Evolutionary conservation across 2,329 filamentous ascomycete genomes (phyloP).

Genomic region (Scleromitrula shiraiana): DNA sequence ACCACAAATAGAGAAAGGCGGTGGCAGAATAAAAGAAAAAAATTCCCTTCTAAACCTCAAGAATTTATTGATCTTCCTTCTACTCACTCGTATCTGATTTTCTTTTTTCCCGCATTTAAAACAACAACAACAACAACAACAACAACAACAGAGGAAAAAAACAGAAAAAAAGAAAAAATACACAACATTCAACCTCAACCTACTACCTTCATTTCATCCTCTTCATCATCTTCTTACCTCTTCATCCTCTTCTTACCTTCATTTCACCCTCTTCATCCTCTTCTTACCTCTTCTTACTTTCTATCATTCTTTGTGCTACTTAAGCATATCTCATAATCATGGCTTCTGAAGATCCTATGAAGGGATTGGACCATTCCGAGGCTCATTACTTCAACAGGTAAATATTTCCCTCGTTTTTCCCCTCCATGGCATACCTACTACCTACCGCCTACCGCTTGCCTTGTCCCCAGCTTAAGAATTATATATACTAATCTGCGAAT

Average conservation of each 20-base stretch:
- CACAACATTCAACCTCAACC: no score
- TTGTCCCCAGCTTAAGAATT: not conserved
- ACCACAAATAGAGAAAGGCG: not conserved
- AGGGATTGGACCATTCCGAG: slow-evolving; percentile 53
- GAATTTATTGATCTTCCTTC: no score
- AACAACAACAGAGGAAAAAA: no score
- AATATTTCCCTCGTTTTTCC: slow-evolving; percentile 15
- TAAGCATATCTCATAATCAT: slow-evolving; percentile 20
- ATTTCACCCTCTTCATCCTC: slow-evolving; percentile 1
- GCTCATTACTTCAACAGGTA: slow-evolving; percentile 99
- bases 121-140: not conserved
- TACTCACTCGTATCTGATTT: not conserved
- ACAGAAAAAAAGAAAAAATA: no score
- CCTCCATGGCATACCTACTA: no score
- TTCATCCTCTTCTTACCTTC: not conserved
- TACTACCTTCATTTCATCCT: not conserved
- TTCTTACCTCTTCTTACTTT: not conserved
- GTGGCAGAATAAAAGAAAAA: not conserved
- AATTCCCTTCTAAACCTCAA: no score
- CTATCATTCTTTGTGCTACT: not conserved
- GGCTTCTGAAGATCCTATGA: slow-evolving; percentile 48
- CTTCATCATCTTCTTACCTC: not conserved
- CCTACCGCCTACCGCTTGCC: no score
- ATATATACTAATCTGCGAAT: slow-evolving; percentile 22
- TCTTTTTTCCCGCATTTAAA: no score